phyloP scores from a whole-genome alignment of 495 filamentous ascomycete genomes.

The Aspergillus baeticus region DNA sequence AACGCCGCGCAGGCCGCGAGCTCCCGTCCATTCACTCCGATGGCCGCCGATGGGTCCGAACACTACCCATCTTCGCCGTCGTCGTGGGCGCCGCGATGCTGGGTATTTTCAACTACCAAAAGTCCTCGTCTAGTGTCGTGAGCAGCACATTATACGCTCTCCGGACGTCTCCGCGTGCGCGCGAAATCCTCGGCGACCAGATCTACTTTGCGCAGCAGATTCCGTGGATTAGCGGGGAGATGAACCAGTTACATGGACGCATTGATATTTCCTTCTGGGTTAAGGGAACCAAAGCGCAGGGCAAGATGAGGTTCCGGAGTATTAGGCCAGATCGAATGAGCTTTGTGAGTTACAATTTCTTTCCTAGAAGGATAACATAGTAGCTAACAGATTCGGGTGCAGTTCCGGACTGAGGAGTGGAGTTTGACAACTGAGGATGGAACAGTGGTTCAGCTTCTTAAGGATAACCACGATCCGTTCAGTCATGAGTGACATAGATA shows the following conservation, averaged over 20 bases:
- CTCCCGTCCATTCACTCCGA: slow-evolving; percentile 53
- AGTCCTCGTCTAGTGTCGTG: slow-evolving; percentile 77
- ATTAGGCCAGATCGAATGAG: slow-evolving; percentile 70
- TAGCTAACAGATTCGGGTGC: not conserved
- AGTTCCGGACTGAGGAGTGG: slow-evolving; percentile 79
- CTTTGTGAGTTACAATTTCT: slow-evolving; percentile 50
- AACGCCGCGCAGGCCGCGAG: slow-evolving; percentile 76
- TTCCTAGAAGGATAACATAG: not conserved
- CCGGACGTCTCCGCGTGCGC: slow-evolving; percentile 71
- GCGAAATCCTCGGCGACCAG: slow-evolving; percentile 80
- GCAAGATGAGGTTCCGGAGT: slow-evolving; percentile 79
- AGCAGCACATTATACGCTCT: slow-evolving; percentile 85
- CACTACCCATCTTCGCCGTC: slow-evolving; percentile 56
- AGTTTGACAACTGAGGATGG: slow-evolving; percentile 68
- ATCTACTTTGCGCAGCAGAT: slow-evolving; percentile 87
- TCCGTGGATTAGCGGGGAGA: slow-evolving; percentile 89
- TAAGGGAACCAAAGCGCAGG: slow-evolving; percentile 71
- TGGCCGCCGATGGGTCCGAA: slow-evolving; percentile 45
- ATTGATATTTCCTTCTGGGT: slow-evolving; percentile 88
- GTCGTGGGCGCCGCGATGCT: slow-evolving; percentile 65
- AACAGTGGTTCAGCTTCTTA: slow-evolving; percentile 62
- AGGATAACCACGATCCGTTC: slow-evolving; percentile 61
- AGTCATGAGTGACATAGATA: slow-evolving; percentile 25
- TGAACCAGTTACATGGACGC: slow-evolving; percentile 90
- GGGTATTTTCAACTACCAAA: slow-evolving; percentile 98